phyloP scores from a whole-genome alignment of 176 grass and related monocot species.

The Poa annua region DNA sequence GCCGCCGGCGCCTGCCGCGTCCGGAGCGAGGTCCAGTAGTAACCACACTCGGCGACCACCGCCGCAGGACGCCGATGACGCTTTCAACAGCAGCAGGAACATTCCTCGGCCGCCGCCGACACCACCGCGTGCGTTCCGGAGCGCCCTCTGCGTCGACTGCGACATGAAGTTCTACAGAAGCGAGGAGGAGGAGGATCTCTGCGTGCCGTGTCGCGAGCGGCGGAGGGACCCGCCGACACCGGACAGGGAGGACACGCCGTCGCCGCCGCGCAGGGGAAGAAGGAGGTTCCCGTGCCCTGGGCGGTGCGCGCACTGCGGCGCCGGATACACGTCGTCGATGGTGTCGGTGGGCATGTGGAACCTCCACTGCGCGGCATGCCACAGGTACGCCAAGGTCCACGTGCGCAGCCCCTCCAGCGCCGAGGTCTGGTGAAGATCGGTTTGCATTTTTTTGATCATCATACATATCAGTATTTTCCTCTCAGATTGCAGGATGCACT shows the following conservation, averaged over 20 bases:
- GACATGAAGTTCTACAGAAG: neutral
- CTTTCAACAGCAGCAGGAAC: neutral
- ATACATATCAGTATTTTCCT: neutral
- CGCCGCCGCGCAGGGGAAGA: neutral
- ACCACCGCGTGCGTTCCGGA: neutral
- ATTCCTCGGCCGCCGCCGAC: neutral
- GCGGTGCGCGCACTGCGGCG: neutral
- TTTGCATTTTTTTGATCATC: neutral
- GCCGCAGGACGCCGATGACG: neutral
- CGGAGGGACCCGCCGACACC: neutral
- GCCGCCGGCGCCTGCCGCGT: neutral
- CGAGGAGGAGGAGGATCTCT: neutral
- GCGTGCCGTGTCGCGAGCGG: neutral
- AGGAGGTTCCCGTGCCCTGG: constrained; percentile 25
- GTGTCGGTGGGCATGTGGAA: constrained; percentile 21
- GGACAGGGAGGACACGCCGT: neutral
- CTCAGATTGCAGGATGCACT: neutral
- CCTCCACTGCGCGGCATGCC: neutral
- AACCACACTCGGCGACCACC: neutral
- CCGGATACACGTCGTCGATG: neutral
- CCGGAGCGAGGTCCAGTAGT: neutral
- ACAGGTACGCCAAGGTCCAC: neutral
- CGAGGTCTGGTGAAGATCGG: neutral
- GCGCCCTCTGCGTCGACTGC: neutral
- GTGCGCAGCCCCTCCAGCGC: neutral